Conservation (phyloP, 768 basidiomycete species). For the Hypsizygus marmoreus region DNA sequence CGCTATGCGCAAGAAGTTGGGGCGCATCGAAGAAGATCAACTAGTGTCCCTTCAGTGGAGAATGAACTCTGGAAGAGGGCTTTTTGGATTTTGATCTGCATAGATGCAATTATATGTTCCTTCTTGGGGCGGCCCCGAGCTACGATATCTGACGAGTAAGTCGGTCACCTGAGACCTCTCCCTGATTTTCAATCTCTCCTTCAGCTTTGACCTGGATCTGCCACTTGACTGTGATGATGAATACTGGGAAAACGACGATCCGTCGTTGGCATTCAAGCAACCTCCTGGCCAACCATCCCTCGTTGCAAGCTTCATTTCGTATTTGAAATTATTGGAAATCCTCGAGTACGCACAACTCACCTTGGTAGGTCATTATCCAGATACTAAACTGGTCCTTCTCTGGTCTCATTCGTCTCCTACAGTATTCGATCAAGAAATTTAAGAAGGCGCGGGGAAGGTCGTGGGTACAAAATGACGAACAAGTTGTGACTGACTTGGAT, state of each 20-base stretch:
- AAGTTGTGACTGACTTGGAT: constrained; percentile 72
- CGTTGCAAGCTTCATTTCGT: constrained; percentile 56
- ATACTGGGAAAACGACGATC: constrained; percentile 62
- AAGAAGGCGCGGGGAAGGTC: constrained; percentile 3
- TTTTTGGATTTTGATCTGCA: constrained; percentile 41
- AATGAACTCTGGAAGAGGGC: constrained; percentile 63
- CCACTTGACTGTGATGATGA: constrained; percentile 66
- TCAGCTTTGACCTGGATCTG: constrained; percentile 71
- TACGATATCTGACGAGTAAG: constrained; percentile 18
- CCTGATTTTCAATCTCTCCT: neutral
- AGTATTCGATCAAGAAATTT: constrained; percentile 19
- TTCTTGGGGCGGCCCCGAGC: constrained; percentile 23
- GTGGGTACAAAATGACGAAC: constrained; percentile 37
- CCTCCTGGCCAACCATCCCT: constrained; percentile 57
- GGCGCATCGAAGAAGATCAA: constrained; percentile 44
- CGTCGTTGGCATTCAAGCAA: constrained; percentile 57
- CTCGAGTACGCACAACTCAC: constrained; percentile 64
- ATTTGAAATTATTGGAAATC: constrained; percentile 61
- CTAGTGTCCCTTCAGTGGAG: constrained; percentile 39
- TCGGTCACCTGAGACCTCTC: neutral
- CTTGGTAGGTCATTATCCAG: constrained; percentile 42
- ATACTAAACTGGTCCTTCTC: neutral
- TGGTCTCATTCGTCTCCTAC: neutral
- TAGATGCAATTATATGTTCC: constrained; percentile 18
- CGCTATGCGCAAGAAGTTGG: constrained; percentile 63